Evolutionary conservation across 1,139 yeast genomes (phyloP).

Genomic region (Meyerozyma athensensis): DNA sequence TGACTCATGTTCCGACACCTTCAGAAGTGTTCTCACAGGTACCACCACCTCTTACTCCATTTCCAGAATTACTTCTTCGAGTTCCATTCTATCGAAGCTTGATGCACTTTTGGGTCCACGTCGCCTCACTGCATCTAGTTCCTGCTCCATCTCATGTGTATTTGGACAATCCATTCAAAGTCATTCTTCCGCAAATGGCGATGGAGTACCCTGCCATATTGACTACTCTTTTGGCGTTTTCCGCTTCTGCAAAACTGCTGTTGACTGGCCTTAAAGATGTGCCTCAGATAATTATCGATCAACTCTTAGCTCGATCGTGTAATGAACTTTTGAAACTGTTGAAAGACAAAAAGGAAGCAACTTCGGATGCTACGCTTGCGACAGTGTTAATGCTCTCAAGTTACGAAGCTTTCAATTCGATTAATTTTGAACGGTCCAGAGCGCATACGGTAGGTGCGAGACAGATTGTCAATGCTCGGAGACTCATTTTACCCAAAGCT

Average conservation of each 20-base stretch:
- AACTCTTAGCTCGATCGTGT: conserved; percentile 52
- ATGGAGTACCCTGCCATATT: conserved; percentile 55
- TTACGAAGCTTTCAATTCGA: conserved; percentile 51
- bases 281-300: conserved; percentile 44
- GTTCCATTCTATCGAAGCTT: conserved; percentile 57
- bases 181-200: conserved; percentile 66
- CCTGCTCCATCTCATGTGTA: conserved; percentile 63
- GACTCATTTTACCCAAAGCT: conserved; percentile 16
- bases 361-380: conserved; percentile 65
- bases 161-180: conserved; percentile 63
- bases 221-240: conserved; percentile 61
- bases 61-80: conserved; percentile 54
- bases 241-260: conserved; percentile 48
- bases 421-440: conserved; percentile 51
- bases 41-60: conserved; percentile 46
- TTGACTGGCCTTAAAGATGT: conserved; percentile 28
- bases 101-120: conserved; percentile 60
- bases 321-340: conserved; percentile 50
- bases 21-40: conserved; percentile 19
- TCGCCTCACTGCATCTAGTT: conserved; percentile 58
- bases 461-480: conserved; percentile 60
- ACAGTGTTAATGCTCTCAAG: conserved; percentile 60
- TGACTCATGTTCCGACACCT: conserved; percentile 8
- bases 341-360: conserved; percentile 48
- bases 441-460: conserved; percentile 68